Conservation (phyloP, 495 filamentous ascomycete genomes). For the Cercophora scortea region DNA sequence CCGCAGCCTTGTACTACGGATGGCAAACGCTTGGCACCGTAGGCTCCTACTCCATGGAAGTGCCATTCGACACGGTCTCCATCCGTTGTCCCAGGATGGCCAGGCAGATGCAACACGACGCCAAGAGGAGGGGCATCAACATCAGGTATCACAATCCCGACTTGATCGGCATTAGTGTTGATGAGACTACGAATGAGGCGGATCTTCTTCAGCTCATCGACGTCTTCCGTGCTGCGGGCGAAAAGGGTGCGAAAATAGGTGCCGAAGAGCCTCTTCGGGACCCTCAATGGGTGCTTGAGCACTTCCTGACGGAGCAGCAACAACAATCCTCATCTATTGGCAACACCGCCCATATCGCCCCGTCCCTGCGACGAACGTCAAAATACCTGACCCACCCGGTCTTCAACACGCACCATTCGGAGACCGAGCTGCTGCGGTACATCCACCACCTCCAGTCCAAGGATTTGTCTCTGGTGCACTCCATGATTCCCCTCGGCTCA, state of each 20-base stretch:
- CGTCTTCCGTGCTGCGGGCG: slow-evolving; percentile 8
- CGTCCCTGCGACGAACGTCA: slow-evolving; percentile 61
- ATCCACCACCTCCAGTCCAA: slow-evolving; percentile 93
- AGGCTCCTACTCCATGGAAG: slow-evolving; percentile 45
- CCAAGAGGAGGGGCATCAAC: slow-evolving; percentile 13
- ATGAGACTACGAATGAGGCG: slow-evolving; percentile 29
- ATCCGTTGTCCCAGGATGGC: slow-evolving; percentile 37
- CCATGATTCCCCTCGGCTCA: slow-evolving; percentile 98
- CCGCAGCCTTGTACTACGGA: slow-evolving; percentile 57
- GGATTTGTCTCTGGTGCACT: slow-evolving; percentile 90
- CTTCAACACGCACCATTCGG: slow-evolving; percentile 95
- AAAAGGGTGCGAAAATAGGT: not conserved
- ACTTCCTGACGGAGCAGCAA: slow-evolving; percentile 21
- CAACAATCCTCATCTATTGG: slow-evolving; percentile 26
- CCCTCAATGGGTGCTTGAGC: slow-evolving; percentile 16
- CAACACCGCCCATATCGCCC: slow-evolving; percentile 31
- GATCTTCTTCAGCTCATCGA: slow-evolving; percentile 23
- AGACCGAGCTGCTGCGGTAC: slow-evolving; percentile 92
- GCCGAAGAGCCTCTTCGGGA: not conserved
- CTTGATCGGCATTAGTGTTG: slow-evolving; percentile 32
- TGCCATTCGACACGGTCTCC: slow-evolving; percentile 75
- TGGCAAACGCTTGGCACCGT: slow-evolving; percentile 52
- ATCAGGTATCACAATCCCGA: slow-evolving; percentile 15
- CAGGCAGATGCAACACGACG: not conserved
- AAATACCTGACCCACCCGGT: slow-evolving; percentile 83